Base-by-base conservation (phyloP, 1,139 yeast species). In the Suhomyces atakaporum region DNA sequence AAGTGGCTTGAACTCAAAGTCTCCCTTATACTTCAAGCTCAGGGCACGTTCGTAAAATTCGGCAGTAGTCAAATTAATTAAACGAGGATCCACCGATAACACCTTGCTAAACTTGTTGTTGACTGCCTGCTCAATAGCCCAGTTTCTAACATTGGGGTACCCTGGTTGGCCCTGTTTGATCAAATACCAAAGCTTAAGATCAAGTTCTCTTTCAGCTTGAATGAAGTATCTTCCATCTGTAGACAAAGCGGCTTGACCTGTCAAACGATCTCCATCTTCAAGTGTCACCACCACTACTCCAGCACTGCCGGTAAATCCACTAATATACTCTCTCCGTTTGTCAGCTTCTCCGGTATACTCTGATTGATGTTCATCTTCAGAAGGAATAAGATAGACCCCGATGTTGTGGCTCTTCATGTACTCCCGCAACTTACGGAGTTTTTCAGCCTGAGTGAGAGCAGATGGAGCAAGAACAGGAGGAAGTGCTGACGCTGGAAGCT, bases 301-400 rank as follows among this genome's bases (percentile, higher is more conserved):
- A 7, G 81, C 77, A 49, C 79, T 73, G 1, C 83, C 83, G 2
- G 79, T 72, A 46, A 77, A 77, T 0, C 78, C 82, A 12, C 73
- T 56, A 11, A 77, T 63, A 44, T 47, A 77, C 43, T 67, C 77
- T 38, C 81, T 58, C 35, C 81, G 60, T 36, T 66, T 73, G 41
- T 77, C 82, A 2, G 77, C 66, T 12, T 62, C 53, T 0, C 80
- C 68, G 1, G 80, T 73, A 44, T 75, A 69, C 43, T 77, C 82
- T 10, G 77, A 69, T 44, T 72, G 79, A 49, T 77, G 83, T 42
- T 76, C 80, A 50, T 77, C 83, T 47, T 75, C 81, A n/a, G 78
- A 71, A 2, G 83, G 81, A 6, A 77, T 61, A 21, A 77, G 65
- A 46, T 77, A 77, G 2, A 75, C 79, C 3, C 73, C 74, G 15